A percentile compares a stretch with the other conserved stretches of the same genome.
phyloP scores from a whole-genome alignment of 2,329 filamentous ascomycete species.

The Diplodia corticola region DNA sequence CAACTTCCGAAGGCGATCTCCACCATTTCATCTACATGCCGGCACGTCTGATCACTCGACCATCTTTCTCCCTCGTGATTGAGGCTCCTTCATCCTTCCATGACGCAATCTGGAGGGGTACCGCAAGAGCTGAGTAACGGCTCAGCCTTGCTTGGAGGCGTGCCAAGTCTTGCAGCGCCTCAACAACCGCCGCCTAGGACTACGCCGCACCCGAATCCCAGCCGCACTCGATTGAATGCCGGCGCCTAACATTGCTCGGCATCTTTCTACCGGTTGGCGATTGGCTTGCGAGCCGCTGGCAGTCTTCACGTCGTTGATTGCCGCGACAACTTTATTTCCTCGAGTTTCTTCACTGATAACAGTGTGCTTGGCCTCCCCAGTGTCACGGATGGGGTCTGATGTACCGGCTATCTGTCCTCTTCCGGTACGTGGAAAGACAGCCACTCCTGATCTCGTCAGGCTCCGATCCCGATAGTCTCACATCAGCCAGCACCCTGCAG shows the following conservation, averaged over 20 bases:
- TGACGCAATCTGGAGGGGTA: background rate
- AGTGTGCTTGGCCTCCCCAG: conserved; percentile 2
- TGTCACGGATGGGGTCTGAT: background rate
- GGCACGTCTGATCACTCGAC: background rate
- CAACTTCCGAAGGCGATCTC: background rate
- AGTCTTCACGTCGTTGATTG: background rate
- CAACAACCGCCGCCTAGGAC: background rate
- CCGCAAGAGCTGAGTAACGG: background rate
- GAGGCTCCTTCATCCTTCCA: background rate
- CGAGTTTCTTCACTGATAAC: background rate
- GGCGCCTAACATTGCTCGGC: background rate
- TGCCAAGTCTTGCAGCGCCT: background rate
- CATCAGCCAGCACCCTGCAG: conserved; percentile 2
- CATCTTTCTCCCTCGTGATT: background rate
- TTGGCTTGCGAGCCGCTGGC: conserved; percentile 8
- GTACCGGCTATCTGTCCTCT: background rate
- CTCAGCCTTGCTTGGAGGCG: background rate
- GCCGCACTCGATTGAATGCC: background rate
- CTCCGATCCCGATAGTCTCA: background rate
- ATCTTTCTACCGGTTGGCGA: background rate
- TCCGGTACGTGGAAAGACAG: background rate
- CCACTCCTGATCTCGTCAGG: conserved; percentile 2
- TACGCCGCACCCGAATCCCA: conserved; percentile 5
- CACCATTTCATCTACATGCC: background rate
- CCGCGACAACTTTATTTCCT: background rate